Conservation (phyloP, 257 asterid genomes). For the Solanum bulbocastanum region DNA sequence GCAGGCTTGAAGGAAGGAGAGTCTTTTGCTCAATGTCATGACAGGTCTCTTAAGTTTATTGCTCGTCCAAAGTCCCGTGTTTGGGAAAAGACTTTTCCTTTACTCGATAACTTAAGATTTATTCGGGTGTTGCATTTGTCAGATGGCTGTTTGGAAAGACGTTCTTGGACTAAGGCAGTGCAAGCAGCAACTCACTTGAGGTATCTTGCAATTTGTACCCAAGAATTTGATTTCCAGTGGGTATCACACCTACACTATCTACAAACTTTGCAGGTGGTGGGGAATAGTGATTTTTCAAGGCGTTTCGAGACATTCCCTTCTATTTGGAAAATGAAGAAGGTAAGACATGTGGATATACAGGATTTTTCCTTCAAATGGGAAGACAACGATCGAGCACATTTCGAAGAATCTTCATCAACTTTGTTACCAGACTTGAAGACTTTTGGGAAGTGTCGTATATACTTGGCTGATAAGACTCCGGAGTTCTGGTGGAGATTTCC, state of each 20-base stretch:
- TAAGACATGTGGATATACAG: background rate
- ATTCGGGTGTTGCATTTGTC: background rate
- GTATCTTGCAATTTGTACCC: background rate
- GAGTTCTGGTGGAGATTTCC: background rate
- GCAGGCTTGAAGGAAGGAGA: background rate
- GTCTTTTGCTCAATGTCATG: background rate
- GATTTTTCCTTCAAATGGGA: background rate
- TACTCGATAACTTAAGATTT: background rate
- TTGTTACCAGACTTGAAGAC: background rate
- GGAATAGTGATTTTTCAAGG: too few relatives aligned
- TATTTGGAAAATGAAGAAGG: background rate
- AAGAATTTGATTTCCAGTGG: background rate
- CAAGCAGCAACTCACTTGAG: background rate
- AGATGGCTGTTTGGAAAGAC: background rate
- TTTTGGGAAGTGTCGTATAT: background rate
- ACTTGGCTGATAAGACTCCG: background rate
- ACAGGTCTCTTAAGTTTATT: background rate
- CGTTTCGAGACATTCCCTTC: background rate
- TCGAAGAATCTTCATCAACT: background rate
- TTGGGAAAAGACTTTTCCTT: background rate
- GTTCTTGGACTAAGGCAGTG: background rate
- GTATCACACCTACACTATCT: background rate
- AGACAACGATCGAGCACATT: background rate
- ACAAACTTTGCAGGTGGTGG: background rate
- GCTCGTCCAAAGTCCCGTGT: background rate